Evolutionary conservation across 2,329 filamentous ascomycete genomes (phyloP), one percentile per base, ranked within the genome.

Genomic region (Phyllosticta citrichinensis): DNA sequence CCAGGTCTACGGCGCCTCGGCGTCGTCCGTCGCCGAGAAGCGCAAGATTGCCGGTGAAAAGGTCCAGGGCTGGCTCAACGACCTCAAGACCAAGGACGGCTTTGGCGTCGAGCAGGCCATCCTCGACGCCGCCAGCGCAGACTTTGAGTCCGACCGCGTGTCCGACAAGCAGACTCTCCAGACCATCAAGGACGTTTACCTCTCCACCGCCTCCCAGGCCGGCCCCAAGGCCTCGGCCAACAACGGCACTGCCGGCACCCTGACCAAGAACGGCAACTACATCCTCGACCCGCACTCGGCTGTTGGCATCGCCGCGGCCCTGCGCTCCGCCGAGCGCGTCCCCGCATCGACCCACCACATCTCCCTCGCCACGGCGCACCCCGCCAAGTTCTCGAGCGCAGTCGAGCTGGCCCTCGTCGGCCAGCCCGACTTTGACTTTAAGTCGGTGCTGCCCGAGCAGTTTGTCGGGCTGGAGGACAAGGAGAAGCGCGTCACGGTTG

Each of bases 271-370:
- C 58, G 71, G 71, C 52, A 69, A 83, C 62, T 97, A 97, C 75
- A 83, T 97, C 52, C 84, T 97, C 0, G 94, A 99, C 71, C 94
- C 94, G 1, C 94, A 99, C 77, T 87, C 91, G 0, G 91, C 94
- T 1, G 88, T 99, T 54, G 94, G 92, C 61, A 82, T 97, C 50
- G 81, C 87, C 19, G 92, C 90, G 0, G 83, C 92, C 0, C 72
- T 85, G 60, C 82, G 91, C 62, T 91, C 89, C 2, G 57, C 14
- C 53, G 65, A 70, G 57, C 79, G 84, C 12, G 73, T 78, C 0
- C 75, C 75, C 27, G 72, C 79, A 52, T 73, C 78, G 1, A 77
- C 77, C 17, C 76, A 86, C 58, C 88, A 96, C 73, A 88, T 99
- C 68, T 86, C 91, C 1, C 83, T 99, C 2, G 89, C 92, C 1